phyloP scores from a whole-genome alignment of 2,329 filamentous ascomycete genomes.

The Botrytis pseudocinerea region DNA sequence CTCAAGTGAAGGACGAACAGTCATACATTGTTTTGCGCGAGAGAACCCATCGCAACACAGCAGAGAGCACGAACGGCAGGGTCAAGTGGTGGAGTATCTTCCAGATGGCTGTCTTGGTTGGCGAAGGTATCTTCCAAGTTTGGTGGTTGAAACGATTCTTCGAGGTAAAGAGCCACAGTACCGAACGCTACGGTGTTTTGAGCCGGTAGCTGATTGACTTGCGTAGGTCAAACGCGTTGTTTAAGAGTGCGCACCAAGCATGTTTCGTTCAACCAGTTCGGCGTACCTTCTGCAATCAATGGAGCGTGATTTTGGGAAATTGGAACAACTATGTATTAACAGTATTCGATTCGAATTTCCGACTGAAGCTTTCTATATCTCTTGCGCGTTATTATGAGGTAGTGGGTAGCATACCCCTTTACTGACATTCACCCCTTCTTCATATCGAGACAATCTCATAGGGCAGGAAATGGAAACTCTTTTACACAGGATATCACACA shows the following conservation, averaged over 20 bases:
- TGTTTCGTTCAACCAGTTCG: slow-evolving; percentile 30
- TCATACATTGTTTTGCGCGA: slow-evolving; percentile 94
- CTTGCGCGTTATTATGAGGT: slow-evolving; percentile 7
- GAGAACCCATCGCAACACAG: slow-evolving; percentile 95
- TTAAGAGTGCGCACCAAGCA: slow-evolving; percentile 41
- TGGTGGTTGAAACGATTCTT: slow-evolving; percentile 99
- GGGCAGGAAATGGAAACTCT: background rate
- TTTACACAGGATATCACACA: background rate
- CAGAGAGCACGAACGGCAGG: slow-evolving; percentile 93
- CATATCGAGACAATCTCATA: background rate
- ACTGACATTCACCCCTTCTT: background rate
- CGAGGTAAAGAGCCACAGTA: slow-evolving; percentile 58
- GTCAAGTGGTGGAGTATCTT: slow-evolving; percentile 99
- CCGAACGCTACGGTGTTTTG: slow-evolving; percentile 38
- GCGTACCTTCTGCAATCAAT: slow-evolving; percentile 31
- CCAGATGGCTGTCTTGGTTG: slow-evolving; percentile 83
- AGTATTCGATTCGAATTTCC: slow-evolving; percentile 16
- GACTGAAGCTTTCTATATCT: slow-evolving; percentile 6
- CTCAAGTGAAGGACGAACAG: slow-evolving; percentile 96
- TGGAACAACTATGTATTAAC: slow-evolving; percentile 27
- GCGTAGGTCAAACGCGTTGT: slow-evolving; percentile 63
- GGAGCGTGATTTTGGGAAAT: slow-evolving; percentile 23
- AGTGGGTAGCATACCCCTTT: background rate
- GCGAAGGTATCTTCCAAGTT: slow-evolving; percentile 95
- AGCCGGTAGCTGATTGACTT: slow-evolving; percentile 38